Evolutionary conservation across 148 eudicot species (phyloP).

Genomic region (Bassia scoparia): DNA sequence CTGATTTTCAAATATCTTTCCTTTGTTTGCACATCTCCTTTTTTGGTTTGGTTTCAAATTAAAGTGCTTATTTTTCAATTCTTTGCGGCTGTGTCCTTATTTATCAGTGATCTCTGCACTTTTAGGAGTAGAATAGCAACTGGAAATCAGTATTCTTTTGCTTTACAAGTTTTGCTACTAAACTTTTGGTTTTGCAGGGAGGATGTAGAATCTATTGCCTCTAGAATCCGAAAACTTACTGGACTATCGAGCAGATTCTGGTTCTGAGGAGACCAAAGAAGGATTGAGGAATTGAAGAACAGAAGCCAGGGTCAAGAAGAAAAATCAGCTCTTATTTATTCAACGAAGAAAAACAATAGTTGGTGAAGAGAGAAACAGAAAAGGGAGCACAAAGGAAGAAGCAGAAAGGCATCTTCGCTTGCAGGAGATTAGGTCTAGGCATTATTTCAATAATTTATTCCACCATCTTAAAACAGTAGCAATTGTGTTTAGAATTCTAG

Average conservation of each 20-base stretch:
- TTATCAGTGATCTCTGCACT: too few relatives aligned
- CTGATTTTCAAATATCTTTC: background rate
- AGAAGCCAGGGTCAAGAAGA: conserved; percentile 86
- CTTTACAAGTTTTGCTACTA: background rate
- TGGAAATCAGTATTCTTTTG: background rate
- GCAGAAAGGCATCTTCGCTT: conserved; percentile 89
- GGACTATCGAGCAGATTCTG: conserved; percentile 94
- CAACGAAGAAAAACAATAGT: conserved; percentile 84
- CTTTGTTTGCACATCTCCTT: too few relatives aligned
- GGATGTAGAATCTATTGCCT: conserved; percentile 97
- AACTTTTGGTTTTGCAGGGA: conserved; percentile 44
- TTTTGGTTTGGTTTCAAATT: background rate
- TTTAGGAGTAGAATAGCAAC: too few relatives aligned
- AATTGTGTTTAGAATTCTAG: background rate
- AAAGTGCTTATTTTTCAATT: background rate
- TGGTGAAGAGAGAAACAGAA: conserved; percentile 85
- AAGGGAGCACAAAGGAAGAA: conserved; percentile 95
- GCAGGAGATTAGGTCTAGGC: conserved; percentile 67
- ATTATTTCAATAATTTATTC: background rate
- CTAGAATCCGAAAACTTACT: conserved; percentile 91
- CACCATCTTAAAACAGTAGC: background rate
- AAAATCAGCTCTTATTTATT: conserved; percentile 68
- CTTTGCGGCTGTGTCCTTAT: background rate
- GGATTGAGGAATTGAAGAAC: conserved; percentile 74
- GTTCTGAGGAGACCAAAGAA: conserved; percentile 90